A percentile compares a stretch with the other conserved stretches of the same genome.
Evolutionary conservation across 176 grass and related monocot genomes (phyloP).

Genomic region (Oropetium thomaeum): DNA sequence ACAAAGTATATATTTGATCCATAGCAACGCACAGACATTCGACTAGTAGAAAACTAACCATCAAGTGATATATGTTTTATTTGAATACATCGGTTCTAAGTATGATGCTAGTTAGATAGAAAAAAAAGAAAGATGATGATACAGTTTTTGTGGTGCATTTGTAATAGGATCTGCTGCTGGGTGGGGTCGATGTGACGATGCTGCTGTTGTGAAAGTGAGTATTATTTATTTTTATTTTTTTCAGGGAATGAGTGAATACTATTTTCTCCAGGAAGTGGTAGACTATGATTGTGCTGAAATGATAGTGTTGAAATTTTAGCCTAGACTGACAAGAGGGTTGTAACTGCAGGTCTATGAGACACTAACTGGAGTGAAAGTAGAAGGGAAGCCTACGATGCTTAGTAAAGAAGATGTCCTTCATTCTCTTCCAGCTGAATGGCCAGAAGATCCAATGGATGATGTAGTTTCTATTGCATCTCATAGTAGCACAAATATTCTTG

Average conservation of each 20-base stretch:
- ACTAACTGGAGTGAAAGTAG: conserved; percentile 90
- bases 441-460: conserved; percentile 66
- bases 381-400: conserved; percentile 62
- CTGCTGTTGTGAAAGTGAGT: conserved; percentile 83
- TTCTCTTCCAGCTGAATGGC: conserved; percentile 83
- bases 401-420: conserved; percentile 67
- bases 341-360: conserved; percentile 80
- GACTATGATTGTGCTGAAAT: too few relatives aligned
- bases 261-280: too few relatives aligned
- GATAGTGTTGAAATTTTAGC: conserved; percentile 16
- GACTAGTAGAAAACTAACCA: neutral
- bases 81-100: neutral
- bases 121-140: conserved; percentile 10
- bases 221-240: conserved; percentile 18
- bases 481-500: conserved; percentile 69
- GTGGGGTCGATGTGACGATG: conserved; percentile 86
- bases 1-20: too few relatives aligned
- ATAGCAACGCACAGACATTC: too few relatives aligned
- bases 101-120: neutral
- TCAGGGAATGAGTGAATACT: too few relatives aligned
- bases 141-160: conserved; percentile 27
- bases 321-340: neutral
- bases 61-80: neutral
- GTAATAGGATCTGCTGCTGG: conserved; percentile 82
- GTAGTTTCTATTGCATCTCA: conserved; percentile 44